These are phyloP conservation scores for Candida albicans DNA, from an alignment of 1,139 yeast genomes.

Conservation along the genomic window DNA sequence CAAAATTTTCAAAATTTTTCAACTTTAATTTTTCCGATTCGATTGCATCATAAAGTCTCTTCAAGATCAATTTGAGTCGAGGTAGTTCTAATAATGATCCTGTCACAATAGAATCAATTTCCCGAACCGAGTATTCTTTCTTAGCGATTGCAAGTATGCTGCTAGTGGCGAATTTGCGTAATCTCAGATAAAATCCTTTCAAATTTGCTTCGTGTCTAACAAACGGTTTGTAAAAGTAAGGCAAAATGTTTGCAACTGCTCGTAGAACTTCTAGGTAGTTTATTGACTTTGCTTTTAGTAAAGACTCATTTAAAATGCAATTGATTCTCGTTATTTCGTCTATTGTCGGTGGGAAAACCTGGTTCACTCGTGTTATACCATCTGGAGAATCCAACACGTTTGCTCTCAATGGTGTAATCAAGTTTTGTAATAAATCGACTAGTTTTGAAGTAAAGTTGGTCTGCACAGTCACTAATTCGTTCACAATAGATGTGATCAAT, in stretches of 20 bases:
- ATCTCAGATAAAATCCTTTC: constrained; percentile 28
- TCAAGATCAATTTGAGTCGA: constrained; percentile 64
- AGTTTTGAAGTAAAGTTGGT: constrained; percentile 70
- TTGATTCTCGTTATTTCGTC: constrained; percentile 90
- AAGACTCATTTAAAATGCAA: constrained; percentile 75
- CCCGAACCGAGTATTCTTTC: constrained; percentile 50
- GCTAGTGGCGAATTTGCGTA: constrained; percentile 59
- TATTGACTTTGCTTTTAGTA: constrained; percentile 61
- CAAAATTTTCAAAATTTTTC: constrained; percentile 11
- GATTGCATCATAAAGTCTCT: constrained; percentile 46
- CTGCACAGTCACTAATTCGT: constrained; percentile 70
- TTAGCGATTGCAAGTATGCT: no score
- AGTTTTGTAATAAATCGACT: constrained; percentile 72
- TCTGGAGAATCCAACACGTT: constrained; percentile 53
- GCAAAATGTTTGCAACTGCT: constrained; percentile 78
- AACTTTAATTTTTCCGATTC: constrained; percentile 22
- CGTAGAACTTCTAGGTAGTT: constrained; percentile 75
- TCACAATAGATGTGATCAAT: constrained; percentile 48
- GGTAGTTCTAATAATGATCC: constrained; percentile 69
- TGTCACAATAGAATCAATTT: constrained; percentile 67
- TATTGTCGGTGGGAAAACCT: constrained; percentile 88
- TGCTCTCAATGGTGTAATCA: constrained; percentile 76
- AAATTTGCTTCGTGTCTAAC: constrained; percentile 87
- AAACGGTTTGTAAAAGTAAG: constrained; percentile 88
- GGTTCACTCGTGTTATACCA: constrained; percentile 64